Base-by-base conservation (phyloP, 2,329 filamentous ascomycete genomes). In the Cladorrhinum sp. region DNA sequence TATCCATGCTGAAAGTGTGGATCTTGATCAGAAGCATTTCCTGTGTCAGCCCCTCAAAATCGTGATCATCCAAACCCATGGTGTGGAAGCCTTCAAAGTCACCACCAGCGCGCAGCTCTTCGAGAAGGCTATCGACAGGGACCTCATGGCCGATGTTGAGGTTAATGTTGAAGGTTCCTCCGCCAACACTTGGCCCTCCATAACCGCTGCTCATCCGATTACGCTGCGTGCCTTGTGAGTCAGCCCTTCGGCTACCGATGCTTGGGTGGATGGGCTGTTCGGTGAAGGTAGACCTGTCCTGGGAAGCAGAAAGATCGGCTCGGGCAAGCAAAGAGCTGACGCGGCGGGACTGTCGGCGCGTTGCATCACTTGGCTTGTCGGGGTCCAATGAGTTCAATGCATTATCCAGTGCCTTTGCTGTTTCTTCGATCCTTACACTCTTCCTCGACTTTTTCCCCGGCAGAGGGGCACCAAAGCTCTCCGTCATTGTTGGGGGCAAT, bases 281-380 rank as follows among this genome's bases (percentile, higher is more conserved):
- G 25, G 87, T 83, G 70, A 96, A 96, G n/a, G 87, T 83, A 1
- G 87, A 82, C 68, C 90, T 84, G 67, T 96, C 92, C 65, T 93
- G 90, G 16, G 89, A 95, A 9, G 91, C 88, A 0, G 91, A 93
- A 20, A 97, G 78, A 71, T 97, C 93, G 29, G 91, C 90, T 68
- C 93, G 84, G 16, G 93, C 93, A 57, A 97, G 80, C 76, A 96
- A 84, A 16, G 93, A 98, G 77, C 95, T 99, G 24, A 98, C 89
- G 55, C 95, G 85, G 49, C 95, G 86, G 18, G 85, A 88, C 63
- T 85, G 85, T 61, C 85, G 79, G 55, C 85, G 77, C 0, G 81
- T 81, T 12, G 79, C 78, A 16, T 80, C 78, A n/a, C 74, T 71
- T 10, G 77, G 79, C 58, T 81, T 82, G 59, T 92, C 89, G 48